Base-by-base conservation (phyloP, 2,329 filamentous ascomycete species). In the Aspergillus sp. region DNA sequence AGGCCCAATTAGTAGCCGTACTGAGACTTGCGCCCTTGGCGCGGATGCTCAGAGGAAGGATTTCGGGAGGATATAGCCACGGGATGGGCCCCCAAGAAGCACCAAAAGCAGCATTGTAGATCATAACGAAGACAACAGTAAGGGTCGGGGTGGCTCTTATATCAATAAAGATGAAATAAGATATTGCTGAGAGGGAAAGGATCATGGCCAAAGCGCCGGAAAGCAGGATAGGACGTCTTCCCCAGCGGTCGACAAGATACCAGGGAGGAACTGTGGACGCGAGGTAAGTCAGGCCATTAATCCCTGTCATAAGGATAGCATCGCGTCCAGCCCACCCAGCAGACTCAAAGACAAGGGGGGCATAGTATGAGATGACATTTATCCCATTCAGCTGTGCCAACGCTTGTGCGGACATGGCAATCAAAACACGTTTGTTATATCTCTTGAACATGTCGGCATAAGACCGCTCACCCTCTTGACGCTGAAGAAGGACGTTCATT, bases 281-380 rank as follows among this genome's bases (percentile, higher is more conserved):
- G 41, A 98, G 85, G 76, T 98, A 99, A 2, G 92, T 93, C 66
- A 94, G 89, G 60, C 89, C 92, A 79, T 98, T 99, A 77, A 98
- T 92, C 59, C 95, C 95, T 7, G 95, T 97, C 95, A 98, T 98
- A 64, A 98, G 85, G 66, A 98, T 91, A 5, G 95, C 95, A 62
- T 92, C 85, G 68, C 94, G 92, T 30, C 94, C 95, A 59, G 87
- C 80, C 95, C 94, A 98, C n/a, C 95, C 94, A 43, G 95, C 95
- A 62, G 93, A 93, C 79, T 97, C 93, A 72, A 99, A 98, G 17
- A 98, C 94, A 59, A 96, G 88, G 0, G 95, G 95, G 1, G 95
- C 95, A 74, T 99, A 99, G 83, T 98, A 99, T 1, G 94, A 98
- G 66, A 99, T 99, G 75, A 99, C 95, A 79, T 99, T 99, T 82